These are phyloP conservation scores for Nannochloris sp. DNA, from an alignment of 139 green algal genomes.

Conservation along the genomic window DNA sequence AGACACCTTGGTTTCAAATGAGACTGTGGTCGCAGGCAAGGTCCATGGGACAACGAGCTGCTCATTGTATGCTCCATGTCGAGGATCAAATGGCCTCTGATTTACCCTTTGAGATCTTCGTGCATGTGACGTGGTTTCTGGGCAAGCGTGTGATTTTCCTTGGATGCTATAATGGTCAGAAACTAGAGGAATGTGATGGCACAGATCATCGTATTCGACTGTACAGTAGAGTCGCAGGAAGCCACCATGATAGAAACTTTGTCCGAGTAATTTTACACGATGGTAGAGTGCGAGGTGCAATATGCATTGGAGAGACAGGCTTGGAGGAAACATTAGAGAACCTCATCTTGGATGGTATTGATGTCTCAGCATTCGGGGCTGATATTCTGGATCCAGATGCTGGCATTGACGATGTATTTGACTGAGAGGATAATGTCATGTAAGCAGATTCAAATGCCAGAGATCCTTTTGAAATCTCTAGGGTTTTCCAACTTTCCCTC, in stretches of 20 bases:
- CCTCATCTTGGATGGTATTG: constrained; percentile 74
- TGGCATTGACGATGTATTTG: constrained; percentile 73
- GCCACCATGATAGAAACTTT: constrained; percentile 39
- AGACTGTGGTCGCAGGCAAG: constrained; percentile 67
- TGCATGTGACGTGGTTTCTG: constrained; percentile 72
- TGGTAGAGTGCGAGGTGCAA: constrained; percentile 54
- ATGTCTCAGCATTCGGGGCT: constrained; percentile 54
- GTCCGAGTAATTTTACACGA: constrained; percentile 69
- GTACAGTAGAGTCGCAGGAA: constrained; percentile 44
- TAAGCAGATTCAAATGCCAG: too few relatives aligned
- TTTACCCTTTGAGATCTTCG: constrained; percentile 83
- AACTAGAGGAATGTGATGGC: constrained; percentile 43
- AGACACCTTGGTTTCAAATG: constrained; percentile 70
- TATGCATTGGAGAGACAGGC: constrained; percentile 75
- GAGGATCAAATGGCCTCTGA: constrained; percentile 30
- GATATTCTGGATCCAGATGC: constrained; percentile 66
- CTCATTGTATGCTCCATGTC: constrained; percentile 51
- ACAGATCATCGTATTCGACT: constrained; percentile 44
- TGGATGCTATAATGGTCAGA: constrained; percentile 80
- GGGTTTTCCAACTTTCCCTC: too few relatives aligned
- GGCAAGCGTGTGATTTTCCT: constrained; percentile 78
- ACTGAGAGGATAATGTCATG: constrained; percentile 29
- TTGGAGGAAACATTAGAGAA: constrained; percentile 84
- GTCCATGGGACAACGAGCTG: constrained; percentile 54
- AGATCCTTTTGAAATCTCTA: too few relatives aligned